Base-by-base conservation (phyloP, 306 rosid genomes). In the Mucuna pruriens region DNA sequence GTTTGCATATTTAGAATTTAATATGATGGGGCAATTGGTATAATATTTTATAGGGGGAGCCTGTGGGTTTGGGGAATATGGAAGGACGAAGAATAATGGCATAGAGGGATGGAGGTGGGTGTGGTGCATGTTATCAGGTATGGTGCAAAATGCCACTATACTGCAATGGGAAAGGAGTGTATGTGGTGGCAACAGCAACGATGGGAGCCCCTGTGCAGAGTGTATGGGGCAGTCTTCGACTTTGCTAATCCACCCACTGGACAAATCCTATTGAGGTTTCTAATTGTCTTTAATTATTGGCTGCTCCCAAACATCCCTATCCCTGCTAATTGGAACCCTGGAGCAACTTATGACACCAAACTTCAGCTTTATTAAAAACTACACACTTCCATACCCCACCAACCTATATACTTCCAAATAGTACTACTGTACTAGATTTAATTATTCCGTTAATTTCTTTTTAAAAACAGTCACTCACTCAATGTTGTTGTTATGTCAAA, bases 121-220 rank as follows among this genome's bases (percentile, higher is more conserved):
- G 97, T 67, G 99, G 99, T 78, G 88, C 90, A 71, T 95, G 99
- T 42, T 95, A 95, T 70, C 94, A 90, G 90, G 90, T 87, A n/a
- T 66, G 71, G 79, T 87, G 90, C 58, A 77, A 51, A 57, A 52
- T 48, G 26, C 16, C 79, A 51, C 1, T 42, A 67, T 63, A 23
- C 0, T 87, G 87, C n/a, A 45, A 81, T 34, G 68, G 4, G 6
- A 65, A 80, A 13, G 90, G 90, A 52, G 51, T 75, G 26, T 10
- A 17, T 7, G 82, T 84, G 22, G 86, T 87, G 69, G 88, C 13
- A 12, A 87, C 86, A 52, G 51, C 20, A 85, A 8, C 75, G 81
- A 71, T 90, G 97, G 97, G 85, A 54, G 60, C 81, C 82, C 0
- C 40, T 92, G 88, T 84, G 95, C 1, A 87, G 91, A 52, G 78